Evolutionary conservation across 2,329 filamentous ascomycete species (phyloP).

Genomic region (Colletotrichum neosansevieriae): DNA sequence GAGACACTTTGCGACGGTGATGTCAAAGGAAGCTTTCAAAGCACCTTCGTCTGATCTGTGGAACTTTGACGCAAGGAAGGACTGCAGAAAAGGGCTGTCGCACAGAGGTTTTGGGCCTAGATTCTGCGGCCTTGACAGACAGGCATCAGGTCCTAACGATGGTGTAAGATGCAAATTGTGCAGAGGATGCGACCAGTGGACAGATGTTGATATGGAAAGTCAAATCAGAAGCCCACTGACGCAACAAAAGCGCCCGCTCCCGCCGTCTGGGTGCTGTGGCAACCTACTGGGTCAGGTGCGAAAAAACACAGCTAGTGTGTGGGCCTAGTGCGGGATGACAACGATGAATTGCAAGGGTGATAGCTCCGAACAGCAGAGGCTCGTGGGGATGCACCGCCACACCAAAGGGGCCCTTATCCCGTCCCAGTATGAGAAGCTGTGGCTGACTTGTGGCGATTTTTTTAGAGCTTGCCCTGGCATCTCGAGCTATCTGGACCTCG

Average conservation of each 20-base stretch:
- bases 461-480: slow-evolving; percentile 15
- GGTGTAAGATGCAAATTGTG: slow-evolving; percentile 34
- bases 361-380: neutral
- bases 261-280: slow-evolving; percentile 53
- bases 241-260: slow-evolving; percentile 44
- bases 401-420: neutral
- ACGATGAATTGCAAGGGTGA: slow-evolving; percentile 9
- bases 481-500: neutral
- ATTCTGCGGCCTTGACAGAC: slow-evolving; percentile 36
- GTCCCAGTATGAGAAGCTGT: neutral
- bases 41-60: slow-evolving; percentile 6
- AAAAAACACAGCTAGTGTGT: slow-evolving; percentile 37
- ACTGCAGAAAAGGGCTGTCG: slow-evolving; percentile 8
- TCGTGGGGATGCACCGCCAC: neutral
- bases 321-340: slow-evolving; percentile 10
- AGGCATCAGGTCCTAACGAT: slow-evolving; percentile 29
- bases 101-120: slow-evolving; percentile 27
- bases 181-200: slow-evolving; percentile 27
- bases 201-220: slow-evolving; percentile 32
- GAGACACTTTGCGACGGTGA: slow-evolving; percentile 32
- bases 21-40: slow-evolving; percentile 26
- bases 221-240: slow-evolving; percentile 46
- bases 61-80: neutral
- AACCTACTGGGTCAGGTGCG: slow-evolving; percentile 45
- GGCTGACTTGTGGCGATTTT: slow-evolving; percentile 33